Evolutionary conservation across 176 grass and related monocot genomes (phyloP), one percentile per base, ranked within the genome.

Genomic region (Phoenix roebelenii): DNA sequence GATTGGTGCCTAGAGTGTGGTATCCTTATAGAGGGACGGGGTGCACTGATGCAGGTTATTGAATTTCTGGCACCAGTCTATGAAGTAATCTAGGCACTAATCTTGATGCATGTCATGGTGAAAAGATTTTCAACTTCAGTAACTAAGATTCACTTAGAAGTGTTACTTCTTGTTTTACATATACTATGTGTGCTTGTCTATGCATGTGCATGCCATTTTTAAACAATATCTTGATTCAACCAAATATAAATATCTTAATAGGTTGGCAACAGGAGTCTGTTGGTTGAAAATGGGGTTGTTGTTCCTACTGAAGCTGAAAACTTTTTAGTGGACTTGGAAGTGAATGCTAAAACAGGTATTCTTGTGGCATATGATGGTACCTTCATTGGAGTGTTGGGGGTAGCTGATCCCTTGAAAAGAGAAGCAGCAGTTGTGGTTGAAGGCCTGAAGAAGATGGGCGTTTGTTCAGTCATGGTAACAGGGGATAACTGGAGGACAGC

Each of bases 401-500:
- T 98, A 55, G 79, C 93, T 0, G 93, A 98, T 80, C 93, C 93
- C 51, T 63, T 98, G 67, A 98, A 98, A 80, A 88, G 93, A 52
- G 93, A 98, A 69, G 93, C 93, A 51, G 82, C 81, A 22, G 79
- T 98, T 24, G 93, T 98, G 3, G 66, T 98, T 53, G 87, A 88
- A 85, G 93, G 93, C 50, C 67, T 98, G 50, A 91, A 88, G 60
- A 92, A 89, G 72, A 80, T 92, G 84, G 93, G 93, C 22, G 79
- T 98, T 66, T 74, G 82, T 81, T 78, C 93, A 16, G 93, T 98
- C 35, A 98, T 98, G 87, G 78, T 98, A 9, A 98, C 93, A 18
- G 93, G 93, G 10, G 93, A 98, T 63, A 98, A 98, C 7, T 88
- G 78, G 78, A 85, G 93, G 63, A 98, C 93, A 7, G 87, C 93